These are phyloP conservation scores for Helianthus tuberosus DNA, from an alignment of 129 eudicot species.

Conservation along the genomic window DNA sequence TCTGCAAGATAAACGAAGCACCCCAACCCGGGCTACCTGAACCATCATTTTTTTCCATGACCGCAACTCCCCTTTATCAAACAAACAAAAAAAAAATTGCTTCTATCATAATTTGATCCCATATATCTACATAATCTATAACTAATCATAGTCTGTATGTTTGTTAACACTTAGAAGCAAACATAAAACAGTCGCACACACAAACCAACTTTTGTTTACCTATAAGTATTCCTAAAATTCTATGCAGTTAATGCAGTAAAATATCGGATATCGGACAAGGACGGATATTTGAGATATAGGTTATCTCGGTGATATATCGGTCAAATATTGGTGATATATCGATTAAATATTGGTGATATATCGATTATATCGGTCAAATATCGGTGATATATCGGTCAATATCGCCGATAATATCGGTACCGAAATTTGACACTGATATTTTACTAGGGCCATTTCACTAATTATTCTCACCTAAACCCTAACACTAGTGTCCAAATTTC, in stretches of 20 bases:
- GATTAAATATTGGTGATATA: no score
- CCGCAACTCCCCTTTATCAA: slow-evolving; percentile 24
- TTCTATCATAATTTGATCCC: neutral
- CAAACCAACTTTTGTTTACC: slow-evolving; percentile 4
- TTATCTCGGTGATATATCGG: no score
- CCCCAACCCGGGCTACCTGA: slow-evolving; percentile 84
- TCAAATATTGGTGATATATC: no score
- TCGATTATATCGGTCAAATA: no score
- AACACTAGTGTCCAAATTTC: neutral
- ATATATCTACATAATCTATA: neutral
- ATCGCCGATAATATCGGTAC: no score
- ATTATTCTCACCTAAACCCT: slow-evolving; percentile 7
- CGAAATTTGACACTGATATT: no score
- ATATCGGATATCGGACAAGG: no score
- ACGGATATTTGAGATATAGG: no score
- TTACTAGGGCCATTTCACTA: neutral
- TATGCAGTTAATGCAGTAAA: no score
- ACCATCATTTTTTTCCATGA: slow-evolving; percentile 72
- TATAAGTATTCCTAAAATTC: neutral
- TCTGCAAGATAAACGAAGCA: slow-evolving; percentile 72
- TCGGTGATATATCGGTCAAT: no score
- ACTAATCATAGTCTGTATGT: neutral
- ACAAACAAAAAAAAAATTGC: slow-evolving; percentile 11
- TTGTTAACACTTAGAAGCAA: neutral
- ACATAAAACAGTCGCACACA: neutral